These are phyloP conservation scores for Thielaviopsis ethacetica DNA, from an alignment of 2,329 filamentous ascomycete genomes.

Conservation along the genomic window DNA sequence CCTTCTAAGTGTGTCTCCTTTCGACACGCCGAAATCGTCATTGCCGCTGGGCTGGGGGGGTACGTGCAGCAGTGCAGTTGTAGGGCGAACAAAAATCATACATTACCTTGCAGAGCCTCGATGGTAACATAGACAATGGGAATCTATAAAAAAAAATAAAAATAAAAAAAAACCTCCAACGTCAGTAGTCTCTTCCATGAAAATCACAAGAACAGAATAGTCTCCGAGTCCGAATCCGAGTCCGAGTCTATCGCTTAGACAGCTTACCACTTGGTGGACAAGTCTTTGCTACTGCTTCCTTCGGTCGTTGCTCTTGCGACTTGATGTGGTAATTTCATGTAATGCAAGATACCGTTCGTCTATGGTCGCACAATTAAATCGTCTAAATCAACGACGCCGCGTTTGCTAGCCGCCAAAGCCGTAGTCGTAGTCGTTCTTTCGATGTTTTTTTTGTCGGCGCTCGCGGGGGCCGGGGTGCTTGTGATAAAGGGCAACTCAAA, in stretches of 20 bases:
- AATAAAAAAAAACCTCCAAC: too few species aligned
- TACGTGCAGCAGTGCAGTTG: too few species aligned
- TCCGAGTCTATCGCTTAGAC: too few species aligned
- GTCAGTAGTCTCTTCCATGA: too few species aligned
- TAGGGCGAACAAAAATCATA: not conserved
- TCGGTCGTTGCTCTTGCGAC: not conserved
- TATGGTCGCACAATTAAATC: not conserved
- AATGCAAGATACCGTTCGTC: not conserved
- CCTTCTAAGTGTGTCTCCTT: not conserved
- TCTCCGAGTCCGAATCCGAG: too few species aligned
- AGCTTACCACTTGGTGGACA: too few species aligned
- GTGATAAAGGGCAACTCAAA: too few species aligned
- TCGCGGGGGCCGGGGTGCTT: too few species aligned
- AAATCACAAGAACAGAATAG: too few species aligned
- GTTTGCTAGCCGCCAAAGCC: too few species aligned
- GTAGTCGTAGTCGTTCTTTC: not conserved
- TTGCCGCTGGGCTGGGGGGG: not conserved
- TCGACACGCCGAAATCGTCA: not conserved
- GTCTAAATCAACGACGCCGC: not conserved
- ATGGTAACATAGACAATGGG: too few species aligned
- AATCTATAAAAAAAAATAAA: too few species aligned
- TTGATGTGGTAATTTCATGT: not conserved
- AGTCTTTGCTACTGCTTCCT: not conserved
- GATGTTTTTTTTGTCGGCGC: not conserved
- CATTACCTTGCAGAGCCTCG: not conserved